Conservation (phyloP, 805 yeast genomes). For the Huiozyma naganishii region DNA sequence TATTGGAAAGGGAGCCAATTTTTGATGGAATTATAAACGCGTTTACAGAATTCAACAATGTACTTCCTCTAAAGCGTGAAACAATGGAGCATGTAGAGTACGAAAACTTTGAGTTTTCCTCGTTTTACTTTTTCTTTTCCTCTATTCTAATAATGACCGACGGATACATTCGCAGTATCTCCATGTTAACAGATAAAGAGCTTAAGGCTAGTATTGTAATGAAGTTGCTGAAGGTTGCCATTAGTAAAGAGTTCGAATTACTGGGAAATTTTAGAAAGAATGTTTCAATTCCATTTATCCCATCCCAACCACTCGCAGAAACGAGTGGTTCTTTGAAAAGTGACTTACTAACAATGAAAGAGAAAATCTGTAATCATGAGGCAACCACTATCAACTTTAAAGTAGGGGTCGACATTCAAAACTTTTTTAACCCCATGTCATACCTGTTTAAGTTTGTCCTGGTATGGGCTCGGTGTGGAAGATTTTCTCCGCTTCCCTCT, state of each 20-base stretch:
- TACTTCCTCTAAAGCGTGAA: slow-evolving; percentile 66
- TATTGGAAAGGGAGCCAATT: slow-evolving; percentile 12
- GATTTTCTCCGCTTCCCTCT: slow-evolving; percentile 17
- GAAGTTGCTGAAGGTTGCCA: slow-evolving; percentile 10
- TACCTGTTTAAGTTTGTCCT: slow-evolving; percentile 22
- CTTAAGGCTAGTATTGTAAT: slow-evolving; percentile 10
- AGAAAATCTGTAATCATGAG: slow-evolving; percentile 17
- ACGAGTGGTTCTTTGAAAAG: background rate
- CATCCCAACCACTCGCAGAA: background rate
- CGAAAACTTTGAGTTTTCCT: slow-evolving; percentile 69
- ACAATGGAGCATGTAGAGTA: slow-evolving; percentile 77
- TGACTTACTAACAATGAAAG: slow-evolving; percentile 7
- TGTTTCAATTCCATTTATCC: background rate
- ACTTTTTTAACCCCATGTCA: slow-evolving; percentile 25
- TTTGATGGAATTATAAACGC: slow-evolving; percentile 16
- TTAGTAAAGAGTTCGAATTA: slow-evolving; percentile 14
- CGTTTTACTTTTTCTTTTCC: slow-evolving; percentile 23
- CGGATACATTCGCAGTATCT: slow-evolving; percentile 22
- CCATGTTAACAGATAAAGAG: slow-evolving; percentile 14
- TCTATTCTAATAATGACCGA: slow-evolving; percentile 24
- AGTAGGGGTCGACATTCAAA: slow-evolving; percentile 25
- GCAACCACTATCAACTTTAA: slow-evolving; percentile 18
- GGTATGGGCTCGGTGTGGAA: slow-evolving; percentile 27
- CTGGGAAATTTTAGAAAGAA: slow-evolving; percentile 9
- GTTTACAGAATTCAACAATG: slow-evolving; percentile 22